Evolutionary conservation across 495 filamentous ascomycete genomes (phyloP), one percentile per base, ranked within the genome.

Genomic region (Tricharina praecox): DNA sequence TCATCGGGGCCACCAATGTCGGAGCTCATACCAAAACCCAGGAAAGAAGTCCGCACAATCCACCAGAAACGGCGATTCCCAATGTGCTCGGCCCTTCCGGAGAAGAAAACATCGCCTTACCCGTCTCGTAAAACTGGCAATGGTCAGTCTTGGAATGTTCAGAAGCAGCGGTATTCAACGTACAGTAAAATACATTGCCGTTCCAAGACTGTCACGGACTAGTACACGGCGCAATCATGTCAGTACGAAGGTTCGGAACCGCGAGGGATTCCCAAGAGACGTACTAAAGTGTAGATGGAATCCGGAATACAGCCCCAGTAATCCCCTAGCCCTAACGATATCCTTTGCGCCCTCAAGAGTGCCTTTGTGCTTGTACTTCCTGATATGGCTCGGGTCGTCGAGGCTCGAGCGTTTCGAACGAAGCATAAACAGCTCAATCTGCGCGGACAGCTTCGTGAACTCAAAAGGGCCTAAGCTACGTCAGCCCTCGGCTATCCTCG

Each of bases 371-470:
- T 83, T 77, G 57, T 78, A 81, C 56, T 80, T 86, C 47, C 77
- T 64, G 26, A 60, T 52, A 23, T 56, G 58, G 7, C 48, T 54
- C 49, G 76, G 73, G 34, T 76, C 70, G 51, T 72, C 74, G 13
- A 78, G 65, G 52, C 71, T 75, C 9, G 70, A 66, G 63, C 75
- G 73, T 39, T 79, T 76, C 32, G 75, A 68, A 25, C 76, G 71
- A 3, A 72, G 79, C 68, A 93, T 77, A 50, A 93, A 65, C n/a
- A 90, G 78, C 0, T 86, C 87, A 9, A 90, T 69, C 62, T 95
- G 87, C 11, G 86, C 84, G 47, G 82, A 88, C 44, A 93, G 72
- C 66, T 95, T 95, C 23, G 87, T 90, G 51, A 95, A 69, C 65
- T 95, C 87, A 60, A 95, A 93, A 21, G 87, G 87, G 60, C 84